Evolutionary conservation across 495 filamentous ascomycete genomes (phyloP), one percentile per base, ranked within the genome.

Genomic region (Talaromyces trachyspermus): DNA sequence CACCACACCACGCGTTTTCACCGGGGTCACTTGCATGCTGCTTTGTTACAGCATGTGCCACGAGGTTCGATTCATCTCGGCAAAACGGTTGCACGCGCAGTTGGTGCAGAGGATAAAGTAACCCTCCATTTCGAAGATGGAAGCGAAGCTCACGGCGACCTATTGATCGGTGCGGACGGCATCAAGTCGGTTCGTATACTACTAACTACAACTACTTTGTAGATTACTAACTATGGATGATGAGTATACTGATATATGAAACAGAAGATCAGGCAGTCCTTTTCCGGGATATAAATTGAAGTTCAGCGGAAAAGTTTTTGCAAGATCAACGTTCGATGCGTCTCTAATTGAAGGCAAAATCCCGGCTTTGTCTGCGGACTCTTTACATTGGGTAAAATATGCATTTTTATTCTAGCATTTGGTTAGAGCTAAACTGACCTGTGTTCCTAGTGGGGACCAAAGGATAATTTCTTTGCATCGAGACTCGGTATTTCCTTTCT

Each of bases 1-100:
- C 70, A 75, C 41, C 56, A 59, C 22, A 75, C 72, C 5, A 61
- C 72, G 0, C 63, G 72, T 7, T 74, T 70, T 51, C 65, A 74
- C 29, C 58, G 70, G 7, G 68, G 60, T 14, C 70, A 76, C 60
- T 49, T 76, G 4, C 72, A 76, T 30, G 53, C 67, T 36, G 63
- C 68, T 10, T 60, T 76, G 6, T 49, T 70, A 0, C 50, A 69
- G 20, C 65, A 73, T 45, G 60, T 74, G 1, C 61, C 66, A 20
- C 49, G 51, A 11, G 54, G 64, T 2, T 49, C 43, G 9, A 60
- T 65, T 19, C 58, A 63, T 26, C 45, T 63, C 8, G 38, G 32
- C 8, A 62, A 63, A 37, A 58, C 38, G 24, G 38, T 58, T 1
- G 14, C 30, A 2, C 43, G 40, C 12, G 56, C 60, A 5, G 52